These are phyloP conservation scores for Solanum paucissectum DNA, from an alignment of 257 asterid genomes.

Conservation along the genomic window DNA sequence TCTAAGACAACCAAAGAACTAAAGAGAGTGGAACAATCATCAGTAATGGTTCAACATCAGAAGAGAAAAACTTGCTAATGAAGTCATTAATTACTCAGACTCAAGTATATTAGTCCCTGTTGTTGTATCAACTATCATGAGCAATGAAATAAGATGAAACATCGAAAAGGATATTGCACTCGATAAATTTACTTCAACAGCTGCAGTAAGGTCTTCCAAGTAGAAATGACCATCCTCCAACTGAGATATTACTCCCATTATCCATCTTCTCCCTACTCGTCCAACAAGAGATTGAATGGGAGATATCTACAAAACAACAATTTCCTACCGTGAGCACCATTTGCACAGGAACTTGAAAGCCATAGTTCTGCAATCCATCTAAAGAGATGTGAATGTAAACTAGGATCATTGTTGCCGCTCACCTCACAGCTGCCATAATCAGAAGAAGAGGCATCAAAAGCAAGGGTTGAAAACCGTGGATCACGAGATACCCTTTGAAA, in stretches of 20 bases:
- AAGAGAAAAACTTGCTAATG: background rate
- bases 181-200: constrained; percentile 81
- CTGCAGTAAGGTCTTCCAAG: constrained; percentile 94
- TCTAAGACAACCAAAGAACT: background rate
- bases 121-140: background rate
- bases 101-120: background rate
- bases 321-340: background rate
- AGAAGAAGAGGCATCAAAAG: constrained; percentile 56
- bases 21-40: background rate
- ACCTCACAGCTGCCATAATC: constrained; percentile 88
- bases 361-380: background rate
- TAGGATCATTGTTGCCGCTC: background rate
- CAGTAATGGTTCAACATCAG: background rate
- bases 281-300: constrained; percentile 93
- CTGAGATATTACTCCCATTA: constrained; percentile 96
- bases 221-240: constrained; percentile 96
- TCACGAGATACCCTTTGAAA: constrained; percentile 80
- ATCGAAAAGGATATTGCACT: constrained; percentile 82
- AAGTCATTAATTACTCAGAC: background rate
- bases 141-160: background rate
- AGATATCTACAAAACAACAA: constrained; percentile 46
- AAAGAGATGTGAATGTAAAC: background rate
- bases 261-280: constrained; percentile 73
- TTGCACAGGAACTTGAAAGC: background rate
- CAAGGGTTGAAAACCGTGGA: constrained; percentile 67